These are phyloP conservation scores for Dioscorea cayenensis DNA, from an alignment of 116 monocot species.

Conservation along the genomic window DNA sequence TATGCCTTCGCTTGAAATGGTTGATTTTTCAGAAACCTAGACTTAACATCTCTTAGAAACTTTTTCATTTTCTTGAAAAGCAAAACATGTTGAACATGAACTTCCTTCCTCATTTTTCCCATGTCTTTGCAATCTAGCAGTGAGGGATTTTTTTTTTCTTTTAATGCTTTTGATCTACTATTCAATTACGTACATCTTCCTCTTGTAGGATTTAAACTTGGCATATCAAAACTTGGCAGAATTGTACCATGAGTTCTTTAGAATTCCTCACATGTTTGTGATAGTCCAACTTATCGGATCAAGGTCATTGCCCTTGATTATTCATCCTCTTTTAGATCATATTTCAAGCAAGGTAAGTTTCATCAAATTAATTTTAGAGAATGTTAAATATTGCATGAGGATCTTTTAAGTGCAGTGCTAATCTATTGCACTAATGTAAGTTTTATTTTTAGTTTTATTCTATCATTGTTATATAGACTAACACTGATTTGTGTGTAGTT, in stretches of 20 bases:
- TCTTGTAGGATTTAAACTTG: conserved; percentile 66
- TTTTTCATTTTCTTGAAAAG: too few species aligned
- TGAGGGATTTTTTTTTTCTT: neutral
- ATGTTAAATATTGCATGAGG: too few species aligned
- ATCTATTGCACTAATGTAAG: too few species aligned
- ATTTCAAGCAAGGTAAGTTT: conserved; percentile 67
- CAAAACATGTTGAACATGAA: too few species aligned
- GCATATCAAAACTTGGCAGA: conserved; percentile 60
- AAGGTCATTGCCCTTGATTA: conserved; percentile 88
- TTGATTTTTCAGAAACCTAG: too few species aligned
- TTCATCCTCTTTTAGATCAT: conserved; percentile 81
- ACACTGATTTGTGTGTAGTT: too few species aligned
- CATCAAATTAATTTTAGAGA: neutral
- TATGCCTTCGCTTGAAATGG: too few species aligned
- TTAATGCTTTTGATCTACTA: conserved; percentile 7
- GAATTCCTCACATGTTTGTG: conserved; percentile 84
- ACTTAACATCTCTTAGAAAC: too few species aligned
- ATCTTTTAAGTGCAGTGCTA: too few species aligned
- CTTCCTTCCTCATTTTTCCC: too few species aligned
- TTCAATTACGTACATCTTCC: conserved; percentile 4
- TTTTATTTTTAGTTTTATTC: too few species aligned
- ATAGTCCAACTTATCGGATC: conserved; percentile 73
- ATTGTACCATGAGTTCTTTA: conserved; percentile 79
- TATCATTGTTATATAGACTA: too few species aligned
- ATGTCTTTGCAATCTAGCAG: neutral